Base-by-base conservation (phyloP, 2,329 filamentous ascomycete species). In the Botrytis sinoallii region DNA sequence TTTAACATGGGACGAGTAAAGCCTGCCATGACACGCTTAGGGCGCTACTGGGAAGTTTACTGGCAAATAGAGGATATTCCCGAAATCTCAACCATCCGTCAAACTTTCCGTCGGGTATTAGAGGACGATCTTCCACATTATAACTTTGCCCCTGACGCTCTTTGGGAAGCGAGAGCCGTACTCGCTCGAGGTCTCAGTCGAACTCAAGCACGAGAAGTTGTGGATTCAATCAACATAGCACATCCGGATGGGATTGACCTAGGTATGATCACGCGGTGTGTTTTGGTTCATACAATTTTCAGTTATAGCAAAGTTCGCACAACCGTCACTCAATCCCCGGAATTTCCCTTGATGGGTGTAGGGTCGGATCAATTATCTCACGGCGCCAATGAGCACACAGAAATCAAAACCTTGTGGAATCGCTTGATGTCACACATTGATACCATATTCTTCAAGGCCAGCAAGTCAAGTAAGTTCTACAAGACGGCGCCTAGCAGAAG, bases 231-330 rank as follows among this genome's bases (percentile, higher is more conserved):
- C 42, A 60, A 69, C 14, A 29, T 42, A 35, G 35, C 40, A 48
- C 60, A 40, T 40, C 71, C 71, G n/a, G 40, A 48, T 32, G 71
- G 71, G 16, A 61, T 73, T 61, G 52, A 69, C 35, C 52, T 73
- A 6, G 71, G 71, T 69, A 18, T 69, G 6, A 48, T 52, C 35
- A 73, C 64, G 25, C 52, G 64, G 25, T 73, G 64, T 60, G 42
- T 59, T 46, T 61, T 73, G 29, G 8, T 69, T 18, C 71, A 73
- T 20, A 61, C 64, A 2, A 32, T 73, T 16, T 48, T 38, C n/a
- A 61, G 64, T 32, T 32, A 42, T 52, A 22, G 52, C 48, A 42
- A 38, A n/a, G 48, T 38, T 35, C 52, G 42, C 9, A 46, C 64
- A n/a, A 48, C 32, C 8, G 46, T 60, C 22, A 73, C 71, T 32